Conservation (phyloP, 495 filamentous ascomycete genomes). For the Talaromyces trachyspermus region DNA sequence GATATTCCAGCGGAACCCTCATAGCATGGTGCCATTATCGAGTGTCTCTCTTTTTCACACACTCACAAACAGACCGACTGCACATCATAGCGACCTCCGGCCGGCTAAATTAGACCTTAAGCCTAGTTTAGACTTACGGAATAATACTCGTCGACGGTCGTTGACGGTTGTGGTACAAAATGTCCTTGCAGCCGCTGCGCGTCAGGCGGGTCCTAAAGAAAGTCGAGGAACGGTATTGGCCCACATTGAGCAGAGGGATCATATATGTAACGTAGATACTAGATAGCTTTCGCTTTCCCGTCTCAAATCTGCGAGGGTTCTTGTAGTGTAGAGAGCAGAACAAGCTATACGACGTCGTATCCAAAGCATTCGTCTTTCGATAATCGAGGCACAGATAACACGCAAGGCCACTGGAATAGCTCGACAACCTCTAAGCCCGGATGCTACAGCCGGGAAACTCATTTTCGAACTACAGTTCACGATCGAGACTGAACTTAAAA, state of each 20-base stretch:
- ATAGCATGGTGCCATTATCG: background rate
- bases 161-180: no score
- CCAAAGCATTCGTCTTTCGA: no score
- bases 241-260: constrained; percentile 3
- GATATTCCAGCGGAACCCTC: background rate
- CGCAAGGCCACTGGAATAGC: constrained; percentile 6
- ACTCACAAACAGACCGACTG: background rate
- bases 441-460: no score
- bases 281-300: background rate
- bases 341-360: no score
- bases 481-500: no score
- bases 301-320: constrained; percentile 7
- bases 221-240: background rate
- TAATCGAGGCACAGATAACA: constrained; percentile 1
- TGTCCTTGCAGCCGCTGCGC: constrained; percentile 1
- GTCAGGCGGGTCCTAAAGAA: background rate
- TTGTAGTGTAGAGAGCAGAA: no score
- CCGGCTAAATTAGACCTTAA: background rate
- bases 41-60: background rate
- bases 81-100: background rate
- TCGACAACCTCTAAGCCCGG: no score
- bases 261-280: constrained; percentile 5
- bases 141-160: no score
- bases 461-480: no score
- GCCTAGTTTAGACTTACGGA: no score